Evolutionary conservation across 1,139 yeast genomes (phyloP).

Genomic region (Yamadazyma aaseri): DNA sequence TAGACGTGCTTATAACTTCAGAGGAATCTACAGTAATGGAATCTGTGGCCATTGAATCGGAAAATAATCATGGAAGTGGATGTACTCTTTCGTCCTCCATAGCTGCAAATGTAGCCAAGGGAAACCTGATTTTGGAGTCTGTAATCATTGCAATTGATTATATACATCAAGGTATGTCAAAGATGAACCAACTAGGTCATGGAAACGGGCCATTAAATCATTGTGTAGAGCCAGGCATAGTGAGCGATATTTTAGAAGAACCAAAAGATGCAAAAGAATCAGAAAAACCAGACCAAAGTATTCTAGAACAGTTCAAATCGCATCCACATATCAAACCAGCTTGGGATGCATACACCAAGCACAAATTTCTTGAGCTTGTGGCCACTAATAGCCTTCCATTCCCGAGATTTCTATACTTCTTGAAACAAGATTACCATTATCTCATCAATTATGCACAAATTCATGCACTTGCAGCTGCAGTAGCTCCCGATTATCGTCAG

Average conservation of each 20-base stretch:
- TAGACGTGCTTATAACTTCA: slow-evolving; percentile 51
- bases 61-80: slow-evolving; percentile 86
- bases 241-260: slow-evolving; percentile 9
- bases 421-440: slow-evolving; percentile 73
- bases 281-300: slow-evolving; percentile 25
- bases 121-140: slow-evolving; percentile 43
- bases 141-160: slow-evolving; percentile 59
- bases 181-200: slow-evolving; percentile 44
- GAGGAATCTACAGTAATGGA: slow-evolving; percentile 43
- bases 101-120: slow-evolving; percentile 70
- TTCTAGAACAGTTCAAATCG: slow-evolving; percentile 40
- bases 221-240: slow-evolving; percentile 13
- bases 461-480: slow-evolving; percentile 63
- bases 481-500: slow-evolving; percentile 55
- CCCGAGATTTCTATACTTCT: slow-evolving; percentile 53
- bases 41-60: slow-evolving; percentile 48
- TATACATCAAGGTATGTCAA: slow-evolving; percentile 62
- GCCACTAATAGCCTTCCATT: slow-evolving; percentile 53
- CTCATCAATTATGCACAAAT: slow-evolving; percentile 67
- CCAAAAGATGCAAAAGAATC: slow-evolving; percentile 1
- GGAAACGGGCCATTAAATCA: slow-evolving; percentile 81
- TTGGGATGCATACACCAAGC: slow-evolving; percentile 63
- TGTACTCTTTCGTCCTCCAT: slow-evolving; percentile 84
- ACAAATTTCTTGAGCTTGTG: slow-evolving; percentile 56
- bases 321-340: slow-evolving; percentile 55